Evolutionary conservation across 176 grass and related monocot species (phyloP).

Genomic region (Phragmites australis): DNA sequence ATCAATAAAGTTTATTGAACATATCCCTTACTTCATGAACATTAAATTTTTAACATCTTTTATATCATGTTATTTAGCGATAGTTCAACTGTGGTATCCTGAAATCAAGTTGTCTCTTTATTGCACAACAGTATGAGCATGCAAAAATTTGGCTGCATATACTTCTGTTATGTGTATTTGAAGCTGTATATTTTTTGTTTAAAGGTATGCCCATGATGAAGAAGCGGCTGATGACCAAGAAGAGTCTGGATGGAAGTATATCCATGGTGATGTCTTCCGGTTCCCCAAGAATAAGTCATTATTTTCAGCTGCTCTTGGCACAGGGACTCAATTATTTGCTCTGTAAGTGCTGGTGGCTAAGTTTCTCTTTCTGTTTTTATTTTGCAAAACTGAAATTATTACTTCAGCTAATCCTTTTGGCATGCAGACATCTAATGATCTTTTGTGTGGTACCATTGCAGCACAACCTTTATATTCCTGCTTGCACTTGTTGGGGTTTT

Average conservation of each 20-base stretch:
- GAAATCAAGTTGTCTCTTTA: not conserved
- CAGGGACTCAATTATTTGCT: constrained; percentile 90
- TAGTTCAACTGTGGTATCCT: not conserved
- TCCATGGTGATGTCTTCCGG: constrained; percentile 93
- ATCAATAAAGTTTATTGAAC: not conserved
- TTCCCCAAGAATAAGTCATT: constrained; percentile 90
- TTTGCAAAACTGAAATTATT: not conserved
- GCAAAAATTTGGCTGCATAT: not conserved
- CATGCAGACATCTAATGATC: not conserved
- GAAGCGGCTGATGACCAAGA: constrained; percentile 93
- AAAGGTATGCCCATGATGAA: constrained; percentile 97
- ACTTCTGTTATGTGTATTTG: constrained; percentile 4
- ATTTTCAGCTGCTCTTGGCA: constrained; percentile 90
- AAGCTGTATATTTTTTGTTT: constrained; percentile 18
- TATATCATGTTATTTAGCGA: not conserved
- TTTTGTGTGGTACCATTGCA: constrained; percentile 41
- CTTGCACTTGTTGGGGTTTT: constrained; percentile 94
- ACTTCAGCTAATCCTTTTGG: not conserved
- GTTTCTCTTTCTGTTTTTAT: not conserved
- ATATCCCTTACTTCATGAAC: not conserved
- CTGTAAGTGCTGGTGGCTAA: constrained; percentile 53
- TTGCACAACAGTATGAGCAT: not conserved
- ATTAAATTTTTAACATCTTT: not conserved
- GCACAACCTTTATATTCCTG: constrained; percentile 95
- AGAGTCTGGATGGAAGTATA: constrained; percentile 98